phyloP scores from a whole-genome alignment of 371 early-diverging fungal genomes.

The Mortierella sp. region DNA sequence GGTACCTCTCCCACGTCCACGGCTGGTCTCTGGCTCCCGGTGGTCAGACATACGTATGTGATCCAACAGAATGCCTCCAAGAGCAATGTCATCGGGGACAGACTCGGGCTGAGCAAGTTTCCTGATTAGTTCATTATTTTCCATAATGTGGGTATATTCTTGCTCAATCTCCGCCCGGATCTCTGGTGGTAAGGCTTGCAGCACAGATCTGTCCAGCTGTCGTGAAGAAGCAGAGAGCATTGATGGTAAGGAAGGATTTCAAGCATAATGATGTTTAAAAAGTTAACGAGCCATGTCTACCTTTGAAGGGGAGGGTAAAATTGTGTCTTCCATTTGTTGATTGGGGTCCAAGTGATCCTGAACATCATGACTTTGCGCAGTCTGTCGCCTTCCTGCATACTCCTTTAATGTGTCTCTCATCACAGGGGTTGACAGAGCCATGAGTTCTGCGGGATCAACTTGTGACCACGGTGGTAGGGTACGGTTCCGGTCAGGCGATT shows the following conservation, averaged over 20 bases:
- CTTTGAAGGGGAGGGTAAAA: conserved; percentile 29
- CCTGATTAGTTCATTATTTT: conserved; percentile 34
- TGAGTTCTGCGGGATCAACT: conserved; percentile 57
- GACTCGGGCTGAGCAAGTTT: conserved; percentile 14
- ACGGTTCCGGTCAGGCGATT: neutral
- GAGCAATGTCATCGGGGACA: neutral
- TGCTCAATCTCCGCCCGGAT: conserved; percentile 54
- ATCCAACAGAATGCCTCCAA: neutral
- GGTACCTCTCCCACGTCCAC: conserved; percentile 4
- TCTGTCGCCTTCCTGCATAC: conserved; percentile 41
- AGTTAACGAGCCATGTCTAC: conserved; percentile 1
- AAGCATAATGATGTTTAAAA: neutral
- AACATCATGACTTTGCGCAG: neutral
- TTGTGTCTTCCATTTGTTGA: neutral
- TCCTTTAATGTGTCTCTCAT: conserved; percentile 56
- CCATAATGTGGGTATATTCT: conserved; percentile 46
- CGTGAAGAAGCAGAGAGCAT: too few species aligned
- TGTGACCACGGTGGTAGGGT: conserved; percentile 67
- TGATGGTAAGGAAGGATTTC: neutral
- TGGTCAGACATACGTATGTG: neutral
- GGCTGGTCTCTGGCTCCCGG: conserved; percentile 1
- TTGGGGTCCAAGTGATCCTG: neutral
- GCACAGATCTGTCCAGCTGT: conserved; percentile 48
- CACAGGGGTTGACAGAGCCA: conserved; percentile 58
- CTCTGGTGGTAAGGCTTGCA: conserved; percentile 50